These are phyloP conservation scores for Aspergillus alliaceus DNA, from an alignment of 2,329 filamentous ascomycete genomes.

Conservation along the genomic window DNA sequence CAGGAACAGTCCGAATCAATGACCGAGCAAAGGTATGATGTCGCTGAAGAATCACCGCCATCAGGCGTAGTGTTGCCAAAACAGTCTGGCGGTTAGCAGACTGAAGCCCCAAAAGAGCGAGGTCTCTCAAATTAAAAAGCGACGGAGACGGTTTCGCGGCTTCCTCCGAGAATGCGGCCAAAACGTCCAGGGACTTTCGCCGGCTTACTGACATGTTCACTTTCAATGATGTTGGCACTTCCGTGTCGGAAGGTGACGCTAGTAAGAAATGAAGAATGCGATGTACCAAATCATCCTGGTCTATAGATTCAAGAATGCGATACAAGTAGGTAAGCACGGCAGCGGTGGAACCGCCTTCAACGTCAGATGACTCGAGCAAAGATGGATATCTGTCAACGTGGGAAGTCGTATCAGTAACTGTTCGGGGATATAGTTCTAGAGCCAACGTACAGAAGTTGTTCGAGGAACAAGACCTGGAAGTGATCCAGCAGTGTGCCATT, in stretches of 20 bases:
- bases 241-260: conserved; percentile 60
- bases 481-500: conserved; percentile 92
- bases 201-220: conserved; percentile 62
- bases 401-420: neutral
- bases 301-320: conserved; percentile 84
- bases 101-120: conserved; percentile 79
- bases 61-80: conserved; percentile 80
- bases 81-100: conserved; percentile 88
- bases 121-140: conserved; percentile 89
- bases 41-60: conserved; percentile 80
- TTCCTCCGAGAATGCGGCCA: conserved; percentile 74
- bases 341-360: conserved; percentile 93
- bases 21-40: conserved; percentile 80
- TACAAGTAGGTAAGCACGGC: conserved; percentile 92
- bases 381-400: conserved; percentile 73
- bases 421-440: neutral
- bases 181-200: conserved; percentile 83
- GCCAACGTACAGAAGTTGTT: conserved; percentile 80
- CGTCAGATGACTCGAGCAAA: conserved; percentile 91
- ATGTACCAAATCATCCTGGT: conserved; percentile 91
- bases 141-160: conserved; percentile 77
- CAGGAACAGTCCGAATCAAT: conserved; percentile 61
- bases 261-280: conserved; percentile 91
- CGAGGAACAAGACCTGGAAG: conserved; percentile 93
- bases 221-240: conserved; percentile 53